Conservation (phyloP, 108 stramenopile species). For the Cyclotella sp. region DNA sequence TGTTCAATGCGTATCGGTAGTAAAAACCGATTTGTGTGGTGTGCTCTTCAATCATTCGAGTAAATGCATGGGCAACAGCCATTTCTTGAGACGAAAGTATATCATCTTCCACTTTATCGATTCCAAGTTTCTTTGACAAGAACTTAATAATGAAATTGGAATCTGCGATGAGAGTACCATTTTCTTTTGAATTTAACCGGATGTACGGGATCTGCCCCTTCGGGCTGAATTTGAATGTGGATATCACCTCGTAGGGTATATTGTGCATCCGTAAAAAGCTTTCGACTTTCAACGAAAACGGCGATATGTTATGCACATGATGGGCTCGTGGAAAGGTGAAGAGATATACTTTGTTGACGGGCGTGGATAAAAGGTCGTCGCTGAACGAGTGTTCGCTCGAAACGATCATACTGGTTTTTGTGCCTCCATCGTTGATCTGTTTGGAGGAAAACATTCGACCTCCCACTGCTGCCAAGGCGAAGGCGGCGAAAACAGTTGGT, state of each 20-base stretch:
- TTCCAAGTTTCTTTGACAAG: constrained; percentile 12
- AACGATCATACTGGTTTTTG: background rate
- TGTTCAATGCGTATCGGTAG: constrained; percentile 1
- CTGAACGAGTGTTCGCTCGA: constrained; percentile 5
- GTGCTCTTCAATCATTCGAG: constrained; percentile 14
- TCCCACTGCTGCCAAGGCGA: background rate
- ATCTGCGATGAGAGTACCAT: constrained; percentile 3
- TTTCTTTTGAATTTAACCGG: background rate
- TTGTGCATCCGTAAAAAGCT: constrained; percentile 13
- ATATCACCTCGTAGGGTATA: constrained; percentile 1
- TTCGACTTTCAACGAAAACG: constrained; percentile 4
- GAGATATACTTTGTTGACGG: constrained; percentile 8
- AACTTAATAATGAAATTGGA: constrained; percentile 10
- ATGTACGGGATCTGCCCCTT: constrained; percentile 14
- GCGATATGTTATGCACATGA: constrained; percentile 14
- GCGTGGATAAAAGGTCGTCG: constrained; percentile 5
- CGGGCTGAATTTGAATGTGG: constrained; percentile 10
- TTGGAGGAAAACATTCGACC: background rate
- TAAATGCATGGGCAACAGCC: constrained; percentile 1
- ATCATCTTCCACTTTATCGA: background rate
- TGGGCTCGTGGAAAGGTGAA: constrained; percentile 6
- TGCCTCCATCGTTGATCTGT: background rate
- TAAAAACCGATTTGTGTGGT: constrained; percentile 15
- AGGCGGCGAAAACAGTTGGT: background rate
- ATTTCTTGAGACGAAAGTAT: background rate